Conservation (phyloP, 164 flowering plant species). For the Aristolochia californica region DNA sequence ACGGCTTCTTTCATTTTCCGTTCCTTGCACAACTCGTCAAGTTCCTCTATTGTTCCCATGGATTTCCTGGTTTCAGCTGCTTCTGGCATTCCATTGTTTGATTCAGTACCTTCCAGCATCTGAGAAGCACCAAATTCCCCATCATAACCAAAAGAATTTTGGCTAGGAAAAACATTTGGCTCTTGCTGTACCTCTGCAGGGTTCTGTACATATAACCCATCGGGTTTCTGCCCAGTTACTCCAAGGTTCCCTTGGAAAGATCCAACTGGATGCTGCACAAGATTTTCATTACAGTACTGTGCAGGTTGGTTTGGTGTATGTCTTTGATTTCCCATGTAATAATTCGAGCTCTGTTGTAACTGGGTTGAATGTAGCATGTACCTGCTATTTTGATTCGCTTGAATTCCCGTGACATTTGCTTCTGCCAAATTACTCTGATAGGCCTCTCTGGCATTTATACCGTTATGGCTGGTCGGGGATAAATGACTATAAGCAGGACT, state of each 20-base stretch:
- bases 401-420: background rate
- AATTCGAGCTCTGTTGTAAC: background rate
- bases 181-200: slow-evolving; percentile 10
- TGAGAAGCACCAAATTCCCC: background rate
- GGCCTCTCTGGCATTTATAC: background rate
- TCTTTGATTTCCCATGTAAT: background rate
- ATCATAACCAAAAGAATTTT: slow-evolving; percentile 5
- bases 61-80: slow-evolving; percentile 13
- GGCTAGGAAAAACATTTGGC: slow-evolving; percentile 5
- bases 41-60: slow-evolving; percentile 38
- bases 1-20: slow-evolving; percentile 59
- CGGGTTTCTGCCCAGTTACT: slow-evolving; percentile 3
- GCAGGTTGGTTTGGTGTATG: background rate
- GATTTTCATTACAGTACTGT: background rate
- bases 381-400: slow-evolving; percentile 3
- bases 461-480: too few relatives aligned
- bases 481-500: too few relatives aligned
- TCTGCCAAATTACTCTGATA: background rate
- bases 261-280: background rate
- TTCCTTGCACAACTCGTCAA: slow-evolving; percentile 43
- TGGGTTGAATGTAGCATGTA: background rate
- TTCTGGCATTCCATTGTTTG: slow-evolving; percentile 1
- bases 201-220: background rate
- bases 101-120: slow-evolving; percentile 3
- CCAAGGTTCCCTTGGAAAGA: background rate